phyloP scores from a whole-genome alignment of 169 alveolate species.

The Theileria luwenshuni region DNA sequence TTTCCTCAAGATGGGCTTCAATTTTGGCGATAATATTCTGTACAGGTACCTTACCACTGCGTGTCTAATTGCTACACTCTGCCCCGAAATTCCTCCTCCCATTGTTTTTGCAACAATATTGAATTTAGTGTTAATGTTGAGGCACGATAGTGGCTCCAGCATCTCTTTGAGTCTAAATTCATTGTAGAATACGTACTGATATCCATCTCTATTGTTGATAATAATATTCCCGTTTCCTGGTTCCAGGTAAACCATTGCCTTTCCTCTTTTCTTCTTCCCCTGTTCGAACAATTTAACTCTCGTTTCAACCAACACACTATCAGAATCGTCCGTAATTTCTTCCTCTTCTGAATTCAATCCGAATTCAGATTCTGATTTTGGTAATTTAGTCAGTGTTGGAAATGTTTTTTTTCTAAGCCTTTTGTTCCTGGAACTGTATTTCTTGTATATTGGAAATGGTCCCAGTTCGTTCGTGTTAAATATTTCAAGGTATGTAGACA shows the following conservation, averaged over 20 bases:
- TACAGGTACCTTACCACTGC: slow-evolving; percentile 73
- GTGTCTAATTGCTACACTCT: slow-evolving; percentile 76
- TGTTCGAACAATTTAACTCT: slow-evolving; percentile 45
- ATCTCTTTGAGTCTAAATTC: slow-evolving; percentile 67
- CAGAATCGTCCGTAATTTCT: not conserved
- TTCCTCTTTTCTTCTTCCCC: slow-evolving; percentile 60
- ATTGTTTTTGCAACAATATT: slow-evolving; percentile 71
- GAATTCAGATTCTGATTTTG: slow-evolving; percentile 14
- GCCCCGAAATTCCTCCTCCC: slow-evolving; percentile 80
- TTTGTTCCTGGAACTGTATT: slow-evolving; percentile 42
- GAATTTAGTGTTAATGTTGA: slow-evolving; percentile 67
- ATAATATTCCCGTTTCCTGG: slow-evolving; percentile 77
- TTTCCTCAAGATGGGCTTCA: slow-evolving; percentile 56
- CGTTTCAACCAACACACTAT: slow-evolving; percentile 1
- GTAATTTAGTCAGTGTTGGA: slow-evolving; percentile 52
- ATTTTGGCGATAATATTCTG: slow-evolving; percentile 67
- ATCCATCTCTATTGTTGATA: slow-evolving; percentile 77
- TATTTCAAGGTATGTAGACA: slow-evolving; percentile 55
- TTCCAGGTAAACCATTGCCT: slow-evolving; percentile 75
- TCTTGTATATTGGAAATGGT: slow-evolving; percentile 32
- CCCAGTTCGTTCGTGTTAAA: slow-evolving; percentile 56
- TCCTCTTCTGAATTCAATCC: not conserved
- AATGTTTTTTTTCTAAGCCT: slow-evolving; percentile 28
- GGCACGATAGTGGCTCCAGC: slow-evolving; percentile 69
- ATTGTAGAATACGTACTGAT: slow-evolving; percentile 75